phyloP scores from a whole-genome alignment of 768 basidiomycete genomes.

The Leccinum variicolor region DNA sequence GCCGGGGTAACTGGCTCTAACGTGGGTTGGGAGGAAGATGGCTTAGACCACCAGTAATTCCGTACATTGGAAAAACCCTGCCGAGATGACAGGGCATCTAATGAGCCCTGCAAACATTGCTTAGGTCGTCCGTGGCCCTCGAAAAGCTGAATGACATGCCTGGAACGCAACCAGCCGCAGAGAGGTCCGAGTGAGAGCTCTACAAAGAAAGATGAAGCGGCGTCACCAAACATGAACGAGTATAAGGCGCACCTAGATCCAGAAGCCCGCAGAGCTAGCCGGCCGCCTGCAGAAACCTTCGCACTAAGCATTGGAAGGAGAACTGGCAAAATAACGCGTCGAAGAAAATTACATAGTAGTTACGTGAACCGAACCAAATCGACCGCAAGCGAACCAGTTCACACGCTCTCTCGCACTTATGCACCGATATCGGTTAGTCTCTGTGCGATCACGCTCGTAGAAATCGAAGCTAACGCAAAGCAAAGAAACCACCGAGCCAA shows the following conservation, averaged over 20 bases:
- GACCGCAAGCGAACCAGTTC: constrained; percentile 16
- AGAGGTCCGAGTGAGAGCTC: constrained; percentile 11
- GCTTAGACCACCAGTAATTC: constrained; percentile 33
- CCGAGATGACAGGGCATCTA: constrained; percentile 1
- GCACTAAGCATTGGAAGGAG: constrained; percentile 18
- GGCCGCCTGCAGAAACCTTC: constrained; percentile 19
- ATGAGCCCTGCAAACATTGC: constrained; percentile 5
- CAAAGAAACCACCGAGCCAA: constrained; percentile 43
- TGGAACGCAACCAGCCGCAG: constrained; percentile 13
- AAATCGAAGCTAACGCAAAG: not conserved
- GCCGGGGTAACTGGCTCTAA: constrained; percentile 5
- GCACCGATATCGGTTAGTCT: constrained; percentile 27
- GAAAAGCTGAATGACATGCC: constrained; percentile 11
- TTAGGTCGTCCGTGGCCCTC: not conserved
- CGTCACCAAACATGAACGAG: not conserved
- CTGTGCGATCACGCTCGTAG: not conserved
- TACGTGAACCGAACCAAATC: constrained; percentile 1
- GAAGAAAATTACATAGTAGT: not conserved
- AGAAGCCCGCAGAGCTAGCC: constrained; percentile 21
- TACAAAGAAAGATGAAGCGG: constrained; percentile 15
- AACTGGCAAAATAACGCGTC: not conserved
- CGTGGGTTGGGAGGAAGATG: constrained; percentile 5
- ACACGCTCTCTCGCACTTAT: constrained; percentile 10
- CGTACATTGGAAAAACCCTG: constrained; percentile 18
- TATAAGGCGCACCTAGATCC: constrained; percentile 17